Conservation (phyloP, 23 red algal species). For the Porphyridium purpureum region DNA sequence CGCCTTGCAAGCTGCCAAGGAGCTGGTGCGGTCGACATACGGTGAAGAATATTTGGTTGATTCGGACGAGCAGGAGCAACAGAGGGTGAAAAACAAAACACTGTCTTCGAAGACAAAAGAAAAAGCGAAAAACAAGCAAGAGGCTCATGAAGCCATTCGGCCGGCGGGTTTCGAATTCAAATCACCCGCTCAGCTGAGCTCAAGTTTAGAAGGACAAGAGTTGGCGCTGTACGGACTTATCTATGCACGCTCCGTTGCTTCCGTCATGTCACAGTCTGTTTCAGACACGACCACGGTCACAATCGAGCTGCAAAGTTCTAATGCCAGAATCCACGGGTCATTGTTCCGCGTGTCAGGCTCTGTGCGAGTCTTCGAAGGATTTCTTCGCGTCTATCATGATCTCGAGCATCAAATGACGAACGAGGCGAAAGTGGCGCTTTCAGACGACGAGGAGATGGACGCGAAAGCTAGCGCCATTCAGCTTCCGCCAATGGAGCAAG, state of each 20-base stretch:
- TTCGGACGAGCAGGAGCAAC: neutral
- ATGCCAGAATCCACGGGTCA: too few relatives aligned
- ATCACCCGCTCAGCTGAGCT: constrained; percentile 25
- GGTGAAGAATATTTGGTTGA: constrained; percentile 38
- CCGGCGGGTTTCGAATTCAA: constrained; percentile 64
- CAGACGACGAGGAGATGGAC: too few relatives aligned
- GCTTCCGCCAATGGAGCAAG: constrained; percentile 10
- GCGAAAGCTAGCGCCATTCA: neutral
- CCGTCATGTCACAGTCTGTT: constrained; percentile 69
- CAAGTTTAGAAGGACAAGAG: constrained; percentile 21
- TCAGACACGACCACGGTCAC: constrained; percentile 41
- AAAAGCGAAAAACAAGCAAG: constrained; percentile 71
- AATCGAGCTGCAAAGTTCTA: constrained; percentile 15
- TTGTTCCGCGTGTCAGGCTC: too few relatives aligned
- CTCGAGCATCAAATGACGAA: too few relatives aligned
- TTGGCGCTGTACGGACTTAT: constrained; percentile 62
- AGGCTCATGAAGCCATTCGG: constrained; percentile 96
- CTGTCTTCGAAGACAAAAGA: constrained; percentile 1
- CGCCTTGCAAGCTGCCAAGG: constrained; percentile 37
- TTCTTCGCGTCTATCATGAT: too few relatives aligned
- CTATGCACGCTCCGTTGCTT: constrained; percentile 66
- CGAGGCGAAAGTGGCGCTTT: too few relatives aligned
- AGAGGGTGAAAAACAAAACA: too few relatives aligned
- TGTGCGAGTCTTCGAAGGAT: too few relatives aligned
- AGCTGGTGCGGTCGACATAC: constrained; percentile 17